Base-by-base conservation (phyloP, 306 rosid genomes). In the Inga oerstediana region DNA sequence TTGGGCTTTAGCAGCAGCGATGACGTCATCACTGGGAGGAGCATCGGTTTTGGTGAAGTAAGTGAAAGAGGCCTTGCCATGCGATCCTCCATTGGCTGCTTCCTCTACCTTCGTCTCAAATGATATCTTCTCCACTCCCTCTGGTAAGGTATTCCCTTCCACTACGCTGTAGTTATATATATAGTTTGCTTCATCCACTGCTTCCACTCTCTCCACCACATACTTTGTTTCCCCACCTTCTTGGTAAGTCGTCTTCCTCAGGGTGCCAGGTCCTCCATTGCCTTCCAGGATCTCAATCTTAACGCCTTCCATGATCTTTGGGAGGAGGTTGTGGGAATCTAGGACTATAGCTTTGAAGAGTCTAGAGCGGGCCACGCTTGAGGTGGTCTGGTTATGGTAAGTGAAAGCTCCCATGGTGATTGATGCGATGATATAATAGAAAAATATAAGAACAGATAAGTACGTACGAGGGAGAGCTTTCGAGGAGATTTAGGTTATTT, bases 191-290 rank as follows among this genome's bases (percentile, higher is more conserved):
- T 90, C 93, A 32, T 32, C 34, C 34, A 32, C 34, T 32, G 34
- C 34, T 32, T 32, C 34, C 34, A 32, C 34, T 32, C 5, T 87
- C 67, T 91, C 89, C 71, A 83, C 72, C 80, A 86, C 86, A 56
- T 86, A 81, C 72, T 86, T 84, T 58, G 46, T 72, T 65, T 80
- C 5, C 16, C 84, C 84, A 39, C 92, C 89, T 76, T 85, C 82
- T 32, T 72, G 56, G 4, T 66, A 80, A 84, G 70, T 83, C 16
- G 91, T 61, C 79, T 87, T 92, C 87, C 89, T 92, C 80, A 88
- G 80, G 79, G 93, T 83, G 80, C 93, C 93, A 11, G 86, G 85
- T 1, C 80, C 91, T 67, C 94, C 94, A 82, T 77, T 71, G 64
- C 94, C 97, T 82, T 89, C 75, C 9, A 82, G 27, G 61, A 79